Evolutionary conservation across 768 basidiomycete genomes (phyloP).

Genomic region (Wakefieldia striispora): DNA sequence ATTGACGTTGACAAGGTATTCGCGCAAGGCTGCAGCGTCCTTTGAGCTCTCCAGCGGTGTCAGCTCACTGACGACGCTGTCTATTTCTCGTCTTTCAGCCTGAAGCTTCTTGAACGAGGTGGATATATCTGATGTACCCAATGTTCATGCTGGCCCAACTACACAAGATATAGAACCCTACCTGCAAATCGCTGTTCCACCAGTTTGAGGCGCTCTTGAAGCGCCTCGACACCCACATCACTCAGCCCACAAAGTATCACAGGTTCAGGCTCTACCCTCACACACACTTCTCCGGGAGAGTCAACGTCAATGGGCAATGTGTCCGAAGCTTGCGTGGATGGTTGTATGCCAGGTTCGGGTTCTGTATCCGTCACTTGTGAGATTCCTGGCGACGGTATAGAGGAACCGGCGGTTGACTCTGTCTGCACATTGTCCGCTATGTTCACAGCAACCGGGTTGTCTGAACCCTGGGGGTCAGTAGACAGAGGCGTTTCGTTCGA

Average conservation of each 20-base stretch:
- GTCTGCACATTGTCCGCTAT: background rate
- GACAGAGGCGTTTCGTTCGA: background rate
- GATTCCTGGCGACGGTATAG: background rate
- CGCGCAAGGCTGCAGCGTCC: slow-evolving; percentile 65
- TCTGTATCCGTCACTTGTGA: background rate
- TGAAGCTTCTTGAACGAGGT: slow-evolving; percentile 75
- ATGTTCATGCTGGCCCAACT: slow-evolving; percentile 2
- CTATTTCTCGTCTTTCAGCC: slow-evolving; percentile 66
- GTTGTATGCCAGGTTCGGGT: background rate
- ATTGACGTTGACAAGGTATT: slow-evolving; percentile 65
- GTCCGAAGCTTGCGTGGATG: background rate
- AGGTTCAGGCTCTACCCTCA: background rate
- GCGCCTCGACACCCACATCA: slow-evolving; percentile 45
- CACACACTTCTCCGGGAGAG: background rate
- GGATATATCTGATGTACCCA: slow-evolving; percentile 60
- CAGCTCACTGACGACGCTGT: slow-evolving; percentile 63
- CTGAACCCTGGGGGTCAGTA: background rate
- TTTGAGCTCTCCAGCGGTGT: slow-evolving; percentile 67
- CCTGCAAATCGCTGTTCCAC: slow-evolving; percentile 80
- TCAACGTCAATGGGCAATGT: background rate
- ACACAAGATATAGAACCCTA: slow-evolving; percentile 25
- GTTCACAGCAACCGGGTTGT: background rate
- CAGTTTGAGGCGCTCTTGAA: slow-evolving; percentile 64
- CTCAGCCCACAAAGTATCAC: background rate
- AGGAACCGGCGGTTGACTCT: background rate